A percentile compares a stretch with the other conserved stretches of the same genome.
phyloP scores from a whole-genome alignment of 2,329 filamentous ascomycete species.

The Sclerotinia minor region DNA sequence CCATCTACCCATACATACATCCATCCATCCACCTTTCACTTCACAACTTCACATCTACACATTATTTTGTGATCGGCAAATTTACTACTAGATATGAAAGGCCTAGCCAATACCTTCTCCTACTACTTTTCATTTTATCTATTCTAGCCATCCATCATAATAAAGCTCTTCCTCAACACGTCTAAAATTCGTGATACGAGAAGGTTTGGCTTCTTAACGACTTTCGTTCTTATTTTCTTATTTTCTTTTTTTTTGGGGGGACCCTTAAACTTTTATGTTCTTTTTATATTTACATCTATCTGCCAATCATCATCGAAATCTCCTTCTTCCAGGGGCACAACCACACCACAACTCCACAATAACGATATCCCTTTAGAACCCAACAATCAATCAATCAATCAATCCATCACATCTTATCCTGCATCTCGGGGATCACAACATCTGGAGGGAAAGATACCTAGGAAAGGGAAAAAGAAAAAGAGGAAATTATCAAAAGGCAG shows the following conservation, averaged over 20 bases:
- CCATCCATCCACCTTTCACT: background rate
- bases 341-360: too few relatives aligned
- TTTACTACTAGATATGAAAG: background rate
- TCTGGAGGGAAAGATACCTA: background rate
- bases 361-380: conserved; percentile 7
- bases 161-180: background rate
- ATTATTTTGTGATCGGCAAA: background rate
- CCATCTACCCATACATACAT: too few relatives aligned
- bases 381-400: background rate
- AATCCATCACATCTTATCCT: background rate
- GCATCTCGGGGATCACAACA: conserved; percentile 9
- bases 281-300: background rate
- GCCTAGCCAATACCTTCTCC: background rate
- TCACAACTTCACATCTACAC: background rate
- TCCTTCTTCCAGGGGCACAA: conserved; percentile 12
- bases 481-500: conserved; percentile 21
- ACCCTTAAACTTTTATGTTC: background rate
- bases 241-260: background rate
- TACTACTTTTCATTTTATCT: background rate
- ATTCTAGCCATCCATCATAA: background rate
- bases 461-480: background rate
- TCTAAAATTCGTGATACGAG: conserved; percentile 2
- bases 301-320: background rate
- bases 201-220: background rate
- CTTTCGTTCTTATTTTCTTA: background rate